Conservation (phyloP, 1,284 basidiomycete genomes). For the Cerioporus squamosus region DNA sequence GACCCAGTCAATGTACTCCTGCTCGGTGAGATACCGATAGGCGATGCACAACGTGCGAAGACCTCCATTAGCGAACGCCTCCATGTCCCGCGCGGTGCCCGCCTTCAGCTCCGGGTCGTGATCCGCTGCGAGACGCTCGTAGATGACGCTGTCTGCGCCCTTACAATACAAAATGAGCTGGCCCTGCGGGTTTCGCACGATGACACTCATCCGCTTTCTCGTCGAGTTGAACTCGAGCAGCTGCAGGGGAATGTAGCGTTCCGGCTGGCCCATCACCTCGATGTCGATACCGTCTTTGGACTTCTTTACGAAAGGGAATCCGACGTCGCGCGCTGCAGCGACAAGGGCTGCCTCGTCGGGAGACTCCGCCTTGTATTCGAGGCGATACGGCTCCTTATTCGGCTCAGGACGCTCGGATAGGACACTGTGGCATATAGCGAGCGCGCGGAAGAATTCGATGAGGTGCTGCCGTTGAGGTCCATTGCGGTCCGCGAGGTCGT, state of each 20-base stretch:
- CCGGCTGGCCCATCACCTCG: conserved; percentile 88
- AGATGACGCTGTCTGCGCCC: conserved; percentile 96
- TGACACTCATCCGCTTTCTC: conserved; percentile 92
- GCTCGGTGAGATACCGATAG: conserved; percentile 79
- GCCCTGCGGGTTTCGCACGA: conserved; percentile 85
- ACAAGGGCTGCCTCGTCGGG: conserved; percentile 97
- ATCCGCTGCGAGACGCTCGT: conserved; percentile 77
- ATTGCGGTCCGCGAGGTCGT: conserved; percentile 69
- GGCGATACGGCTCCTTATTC: conserved; percentile 60
- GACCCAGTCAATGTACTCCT: conserved; percentile 88
- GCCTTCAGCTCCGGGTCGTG: conserved; percentile 81
- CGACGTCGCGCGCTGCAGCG: conserved; percentile 88
- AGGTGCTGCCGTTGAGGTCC: conserved; percentile 71
- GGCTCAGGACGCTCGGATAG: conserved; percentile 78
- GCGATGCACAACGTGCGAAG: conserved; percentile 92
- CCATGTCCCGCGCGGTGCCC: conserved; percentile 85
- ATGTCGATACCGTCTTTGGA: conserved; percentile 83
- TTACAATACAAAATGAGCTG: conserved; percentile 89
- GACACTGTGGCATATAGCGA: conserved; percentile 93
- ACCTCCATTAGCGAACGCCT: conserved; percentile 92
- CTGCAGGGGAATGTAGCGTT: conserved; percentile 81
- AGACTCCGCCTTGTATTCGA: conserved; percentile 96
- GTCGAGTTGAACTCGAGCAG: conserved; percentile 94
- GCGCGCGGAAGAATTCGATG: conserved; percentile 87
- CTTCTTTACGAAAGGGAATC: conserved; percentile 89